Percentiles rank a stretch among this genome's conserved stretches.
phyloP scores from a whole-genome alignment of 179 eudicot genomes.

The Pouteria campechiana region DNA sequence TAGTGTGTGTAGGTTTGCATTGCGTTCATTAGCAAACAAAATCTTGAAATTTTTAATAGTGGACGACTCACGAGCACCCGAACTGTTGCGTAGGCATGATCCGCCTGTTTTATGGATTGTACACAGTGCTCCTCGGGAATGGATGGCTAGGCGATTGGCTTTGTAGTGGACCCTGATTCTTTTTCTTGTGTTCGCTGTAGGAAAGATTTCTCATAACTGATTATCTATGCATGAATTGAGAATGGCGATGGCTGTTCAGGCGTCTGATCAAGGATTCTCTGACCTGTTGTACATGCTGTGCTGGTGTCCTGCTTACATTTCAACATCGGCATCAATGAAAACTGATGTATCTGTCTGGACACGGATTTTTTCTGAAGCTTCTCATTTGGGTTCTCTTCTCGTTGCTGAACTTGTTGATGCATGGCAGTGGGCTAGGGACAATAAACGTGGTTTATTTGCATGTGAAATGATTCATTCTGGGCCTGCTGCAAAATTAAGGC shows the following conservation, averaged over 20 bases:
- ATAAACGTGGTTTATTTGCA: conserved; percentile 92
- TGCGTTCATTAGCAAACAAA: too few relatives aligned
- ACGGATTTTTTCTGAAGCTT: conserved; percentile 98
- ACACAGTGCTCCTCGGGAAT: too few relatives aligned
- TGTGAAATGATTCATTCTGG: conserved; percentile 73
- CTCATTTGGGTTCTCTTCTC: conserved; percentile 81
- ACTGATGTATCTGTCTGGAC: conserved; percentile 97
- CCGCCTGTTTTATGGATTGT: too few relatives aligned
- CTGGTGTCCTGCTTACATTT: conserved; percentile 99
- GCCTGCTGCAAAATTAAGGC: conserved; percentile 84
- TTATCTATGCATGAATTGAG: background rate
- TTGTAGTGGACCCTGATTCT: background rate
- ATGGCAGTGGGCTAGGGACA: conserved; percentile 97
- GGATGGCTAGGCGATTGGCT: too few relatives aligned
- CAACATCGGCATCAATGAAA: conserved; percentile 91
- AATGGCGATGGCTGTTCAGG: conserved; percentile 25
- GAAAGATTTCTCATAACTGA: too few relatives aligned
- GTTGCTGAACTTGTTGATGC: conserved; percentile 99
- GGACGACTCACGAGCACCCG: too few relatives aligned
- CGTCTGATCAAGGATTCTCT: conserved; percentile 70
- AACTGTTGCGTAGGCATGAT: too few relatives aligned
- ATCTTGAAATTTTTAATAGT: too few relatives aligned
- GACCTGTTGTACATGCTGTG: conserved; percentile 92
- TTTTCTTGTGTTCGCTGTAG: too few relatives aligned
- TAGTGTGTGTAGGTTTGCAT: too few relatives aligned